Conservation (phyloP, 2,329 filamentous ascomycete genomes). For the Neonectria ditissima region DNA sequence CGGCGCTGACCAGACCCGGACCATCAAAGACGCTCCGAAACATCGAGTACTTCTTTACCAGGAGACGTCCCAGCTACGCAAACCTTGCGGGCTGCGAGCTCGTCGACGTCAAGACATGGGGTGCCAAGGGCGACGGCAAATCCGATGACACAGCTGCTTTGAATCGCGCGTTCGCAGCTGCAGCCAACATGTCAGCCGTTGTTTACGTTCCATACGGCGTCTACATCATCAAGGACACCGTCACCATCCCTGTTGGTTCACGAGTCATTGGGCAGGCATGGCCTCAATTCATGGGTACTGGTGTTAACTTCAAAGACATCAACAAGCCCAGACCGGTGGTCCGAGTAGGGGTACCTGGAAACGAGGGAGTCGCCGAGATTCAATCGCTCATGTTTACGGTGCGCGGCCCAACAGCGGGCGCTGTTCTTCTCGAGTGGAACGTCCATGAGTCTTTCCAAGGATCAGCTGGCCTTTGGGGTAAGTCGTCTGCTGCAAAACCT, state of each 20-base stretch:
- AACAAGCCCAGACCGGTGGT: constrained; percentile 67
- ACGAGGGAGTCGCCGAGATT: constrained; percentile 70
- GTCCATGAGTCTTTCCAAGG: constrained; percentile 55
- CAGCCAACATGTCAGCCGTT: constrained; percentile 37
- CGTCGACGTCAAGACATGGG: constrained; percentile 46
- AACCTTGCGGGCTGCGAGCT: constrained; percentile 16
- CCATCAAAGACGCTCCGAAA: background rate
- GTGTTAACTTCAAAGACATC: constrained; percentile 62
- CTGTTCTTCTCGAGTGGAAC: constrained; percentile 62
- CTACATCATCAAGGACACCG: constrained; percentile 59
- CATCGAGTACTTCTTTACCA: constrained; percentile 13
- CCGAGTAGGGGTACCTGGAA: constrained; percentile 66
- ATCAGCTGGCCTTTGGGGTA: constrained; percentile 63
- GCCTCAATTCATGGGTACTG: constrained; percentile 62
- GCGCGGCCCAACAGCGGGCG: constrained; percentile 20
- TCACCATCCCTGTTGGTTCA: constrained; percentile 57
- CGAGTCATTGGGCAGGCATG: constrained; percentile 61
- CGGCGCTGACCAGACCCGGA: background rate
- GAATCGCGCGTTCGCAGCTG: constrained; percentile 22
- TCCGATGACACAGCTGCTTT: constrained; percentile 69
- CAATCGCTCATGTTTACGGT: constrained; percentile 71
- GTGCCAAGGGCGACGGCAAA: constrained; percentile 73
- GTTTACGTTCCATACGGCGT: constrained; percentile 40
- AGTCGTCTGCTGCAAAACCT: background rate
- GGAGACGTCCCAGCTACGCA: constrained; percentile 26